phyloP scores from a whole-genome alignment of 306 rosid genomes.

The Senna tora region DNA sequence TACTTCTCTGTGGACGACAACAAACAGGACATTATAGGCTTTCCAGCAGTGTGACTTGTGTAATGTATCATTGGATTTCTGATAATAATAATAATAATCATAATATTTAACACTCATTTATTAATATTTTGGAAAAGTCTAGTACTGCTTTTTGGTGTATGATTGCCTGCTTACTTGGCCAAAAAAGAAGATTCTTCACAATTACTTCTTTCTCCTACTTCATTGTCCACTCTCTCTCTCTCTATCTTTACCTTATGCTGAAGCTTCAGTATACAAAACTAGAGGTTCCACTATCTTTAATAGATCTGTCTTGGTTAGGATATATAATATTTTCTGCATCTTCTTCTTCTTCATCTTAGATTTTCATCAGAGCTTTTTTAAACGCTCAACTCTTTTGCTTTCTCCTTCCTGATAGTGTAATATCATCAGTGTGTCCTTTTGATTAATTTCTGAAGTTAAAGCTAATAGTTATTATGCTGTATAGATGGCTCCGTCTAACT shows the following conservation, averaged over 20 bases:
- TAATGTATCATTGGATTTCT: neutral
- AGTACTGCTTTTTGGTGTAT: conserved; percentile 7
- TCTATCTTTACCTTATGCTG: neutral
- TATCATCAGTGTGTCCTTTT: neutral
- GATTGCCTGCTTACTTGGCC: conserved; percentile 29
- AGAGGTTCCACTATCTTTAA: neutral
- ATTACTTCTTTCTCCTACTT: conserved; percentile 20
- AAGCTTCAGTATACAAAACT: conserved; percentile 17
- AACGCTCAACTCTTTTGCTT: conserved; percentile 16
- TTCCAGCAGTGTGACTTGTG: neutral
- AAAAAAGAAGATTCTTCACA: conserved; percentile 25
- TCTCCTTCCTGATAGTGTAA: no score
- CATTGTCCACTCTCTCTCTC: conserved; percentile 30
- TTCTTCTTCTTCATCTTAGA: neutral
- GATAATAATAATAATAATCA: neutral
- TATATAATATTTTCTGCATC: neutral
- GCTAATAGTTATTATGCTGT: neutral
- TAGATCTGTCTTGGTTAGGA: neutral
- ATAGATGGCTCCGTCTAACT: neutral
- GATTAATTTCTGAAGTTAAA: neutral
- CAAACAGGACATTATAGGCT: neutral
- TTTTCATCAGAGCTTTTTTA: conserved; percentile 9
- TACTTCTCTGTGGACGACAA: neutral
- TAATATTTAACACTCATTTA: conserved; percentile 5
- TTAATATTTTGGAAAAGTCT: conserved; percentile 8